These are phyloP conservation scores for Chlorociboria aeruginascens DNA, from an alignment of 495 filamentous ascomycete species.

Conservation along the genomic window DNA sequence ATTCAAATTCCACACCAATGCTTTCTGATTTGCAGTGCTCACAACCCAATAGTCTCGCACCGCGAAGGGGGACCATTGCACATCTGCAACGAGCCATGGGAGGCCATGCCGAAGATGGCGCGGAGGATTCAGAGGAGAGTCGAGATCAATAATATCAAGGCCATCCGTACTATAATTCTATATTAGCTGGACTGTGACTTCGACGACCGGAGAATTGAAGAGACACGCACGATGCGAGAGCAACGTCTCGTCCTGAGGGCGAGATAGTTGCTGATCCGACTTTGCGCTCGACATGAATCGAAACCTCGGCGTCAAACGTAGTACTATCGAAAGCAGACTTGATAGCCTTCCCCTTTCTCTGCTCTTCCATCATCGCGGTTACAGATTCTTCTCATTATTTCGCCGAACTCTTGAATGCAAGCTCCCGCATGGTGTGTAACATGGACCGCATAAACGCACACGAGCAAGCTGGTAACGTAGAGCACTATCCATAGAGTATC, in stretches of 20 bases:
- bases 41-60: slow-evolving; percentile 85
- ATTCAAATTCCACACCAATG: slow-evolving; percentile 86
- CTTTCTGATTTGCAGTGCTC: slow-evolving; percentile 89
- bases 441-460: background rate
- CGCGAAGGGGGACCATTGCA: slow-evolving; percentile 94
- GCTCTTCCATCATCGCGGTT: slow-evolving; percentile 21
- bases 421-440: slow-evolving; percentile 4
- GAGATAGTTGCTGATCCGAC: slow-evolving; percentile 65
- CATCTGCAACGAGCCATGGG: slow-evolving; percentile 95
- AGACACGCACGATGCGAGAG: slow-evolving; percentile 64
- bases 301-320: slow-evolving; percentile 75
- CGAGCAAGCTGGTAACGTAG: too few species aligned
- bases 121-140: slow-evolving; percentile 81
- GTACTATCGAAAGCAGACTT: slow-evolving; percentile 72
- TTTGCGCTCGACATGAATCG: slow-evolving; percentile 63
- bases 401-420: background rate
- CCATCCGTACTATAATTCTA: slow-evolving; percentile 47
- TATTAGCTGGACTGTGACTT: slow-evolving; percentile 6
- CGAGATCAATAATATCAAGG: slow-evolving; percentile 86
- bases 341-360: slow-evolving; percentile 35
- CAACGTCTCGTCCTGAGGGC: slow-evolving; percentile 83
- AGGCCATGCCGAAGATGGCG: slow-evolving; percentile 76
- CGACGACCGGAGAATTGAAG: background rate
- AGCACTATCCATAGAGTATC: too few species aligned
- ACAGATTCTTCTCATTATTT: slow-evolving; percentile 3